These are phyloP conservation scores for Lachancea quebecensis DNA, from an alignment of 805 yeast genomes.

Conservation along the genomic window DNA sequence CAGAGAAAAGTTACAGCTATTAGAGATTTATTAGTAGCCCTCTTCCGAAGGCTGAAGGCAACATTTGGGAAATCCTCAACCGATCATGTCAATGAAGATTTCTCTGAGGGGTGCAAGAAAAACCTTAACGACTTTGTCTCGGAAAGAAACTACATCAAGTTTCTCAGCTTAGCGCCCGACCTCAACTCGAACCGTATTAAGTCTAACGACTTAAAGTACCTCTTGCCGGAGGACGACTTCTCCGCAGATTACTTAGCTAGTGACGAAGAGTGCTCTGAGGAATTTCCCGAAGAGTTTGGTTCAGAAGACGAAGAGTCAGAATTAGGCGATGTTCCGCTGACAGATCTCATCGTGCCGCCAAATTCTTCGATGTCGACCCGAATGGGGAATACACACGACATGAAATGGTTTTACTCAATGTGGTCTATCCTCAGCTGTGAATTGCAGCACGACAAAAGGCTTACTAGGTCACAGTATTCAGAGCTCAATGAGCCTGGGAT, in stretches of 20 bases:
- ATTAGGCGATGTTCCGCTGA: not conserved
- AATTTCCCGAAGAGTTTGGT: not conserved
- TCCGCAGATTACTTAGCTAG: constrained; percentile 31
- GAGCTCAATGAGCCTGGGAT: constrained; percentile 26
- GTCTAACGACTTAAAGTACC: constrained; percentile 22
- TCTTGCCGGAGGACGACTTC: constrained; percentile 36
- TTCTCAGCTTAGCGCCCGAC: constrained; percentile 13
- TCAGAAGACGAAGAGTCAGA: not conserved
- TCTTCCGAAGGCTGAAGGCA: not conserved
- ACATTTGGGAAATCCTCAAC: not conserved
- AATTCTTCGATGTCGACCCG: not conserved
- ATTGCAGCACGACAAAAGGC: constrained; percentile 16
- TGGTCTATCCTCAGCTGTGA: constrained; percentile 25
- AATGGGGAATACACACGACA: constrained; percentile 9
- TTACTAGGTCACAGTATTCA: constrained; percentile 34
- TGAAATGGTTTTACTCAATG: constrained; percentile 25
- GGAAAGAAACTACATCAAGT: constrained; percentile 22
- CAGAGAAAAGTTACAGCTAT: not conserved
- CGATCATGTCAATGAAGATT: not conserved
- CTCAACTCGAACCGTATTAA: not conserved
- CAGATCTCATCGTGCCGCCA: constrained; percentile 1
- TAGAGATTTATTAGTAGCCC: not conserved
- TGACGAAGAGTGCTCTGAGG: constrained; percentile 8
- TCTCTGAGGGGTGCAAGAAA: not conserved
- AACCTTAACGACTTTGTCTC: constrained; percentile 22